A percentile compares a stretch with the other conserved stretches of the same genome.
phyloP scores from a whole-genome alignment of 768 basidiomycete species.

The Suillus occidentalis region DNA sequence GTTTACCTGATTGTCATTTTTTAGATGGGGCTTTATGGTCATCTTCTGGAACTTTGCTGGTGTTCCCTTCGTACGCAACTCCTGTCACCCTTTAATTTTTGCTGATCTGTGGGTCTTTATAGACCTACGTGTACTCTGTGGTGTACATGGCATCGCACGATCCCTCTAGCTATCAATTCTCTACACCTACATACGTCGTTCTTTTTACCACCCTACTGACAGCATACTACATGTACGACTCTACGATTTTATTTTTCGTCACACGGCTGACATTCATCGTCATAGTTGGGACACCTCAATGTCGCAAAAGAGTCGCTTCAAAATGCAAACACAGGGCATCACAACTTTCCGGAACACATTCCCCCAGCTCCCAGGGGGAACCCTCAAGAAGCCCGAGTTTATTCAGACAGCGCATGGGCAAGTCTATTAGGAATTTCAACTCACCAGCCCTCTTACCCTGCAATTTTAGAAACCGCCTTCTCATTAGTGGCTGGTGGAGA shows the following conservation, averaged over 20 bases:
- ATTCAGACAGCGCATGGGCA: conserved; percentile 95
- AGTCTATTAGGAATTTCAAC: conserved; percentile 13
- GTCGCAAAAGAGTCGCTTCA: conserved; percentile 97
- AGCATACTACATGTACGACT: conserved; percentile 76
- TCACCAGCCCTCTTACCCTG: conserved; percentile 7
- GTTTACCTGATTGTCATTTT: conserved; percentile 2
- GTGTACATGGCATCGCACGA: conserved; percentile 98
- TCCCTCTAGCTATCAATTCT: conserved; percentile 83
- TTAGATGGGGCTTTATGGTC: conserved; percentile 91
- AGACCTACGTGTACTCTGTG: conserved; percentile 97
- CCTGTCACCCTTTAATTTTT: neutral
- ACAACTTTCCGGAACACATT: conserved; percentile 85
- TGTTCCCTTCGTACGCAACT: conserved; percentile 77
- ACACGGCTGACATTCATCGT: conserved; percentile 5
- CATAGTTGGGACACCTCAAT: conserved; percentile 88
- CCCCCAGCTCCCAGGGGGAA: conserved; percentile 87
- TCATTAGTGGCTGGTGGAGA: conserved; percentile 93
- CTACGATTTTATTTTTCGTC: neutral
- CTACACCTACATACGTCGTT: conserved; percentile 67
- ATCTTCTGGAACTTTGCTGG: conserved; percentile 98
- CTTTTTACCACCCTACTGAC: conserved; percentile 76
- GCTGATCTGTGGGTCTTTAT: conserved; percentile 3
- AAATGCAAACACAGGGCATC: conserved; percentile 94
- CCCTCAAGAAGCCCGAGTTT: conserved; percentile 81
- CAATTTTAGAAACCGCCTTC: conserved; percentile 70